Percentiles rank a stretch among this genome's conserved stretches.
Evolutionary conservation across 2,329 filamentous ascomycete genomes (phyloP).

Genomic region (Sporothrix pallida): DNA sequence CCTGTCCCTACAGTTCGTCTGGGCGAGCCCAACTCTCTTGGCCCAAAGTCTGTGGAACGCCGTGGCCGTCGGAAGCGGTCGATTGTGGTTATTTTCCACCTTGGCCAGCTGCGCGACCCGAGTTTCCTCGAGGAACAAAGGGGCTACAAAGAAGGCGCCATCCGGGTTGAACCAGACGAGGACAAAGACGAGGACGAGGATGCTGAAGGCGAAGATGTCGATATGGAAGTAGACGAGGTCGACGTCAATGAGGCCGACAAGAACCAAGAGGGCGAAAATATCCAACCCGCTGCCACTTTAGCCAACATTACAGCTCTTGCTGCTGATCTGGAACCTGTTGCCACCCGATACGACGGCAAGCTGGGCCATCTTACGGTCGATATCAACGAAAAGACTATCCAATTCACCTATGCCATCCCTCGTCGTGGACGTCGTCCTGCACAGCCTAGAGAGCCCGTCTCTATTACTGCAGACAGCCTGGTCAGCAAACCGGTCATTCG

Average conservation of each 20-base stretch:
- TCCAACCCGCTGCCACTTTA: neutral
- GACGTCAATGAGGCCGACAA: neutral
- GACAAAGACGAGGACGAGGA: conserved; percentile 1
- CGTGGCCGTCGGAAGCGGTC: conserved; percentile 45
- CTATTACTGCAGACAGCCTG: conserved; percentile 39
- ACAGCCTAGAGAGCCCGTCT: conserved; percentile 38
- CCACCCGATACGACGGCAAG: conserved; percentile 36
- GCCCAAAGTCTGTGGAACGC: conserved; percentile 39
- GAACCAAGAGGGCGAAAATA: neutral
- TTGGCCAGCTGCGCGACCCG: conserved; percentile 40
- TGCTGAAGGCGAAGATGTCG: neutral
- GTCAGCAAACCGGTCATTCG: conserved; percentile 38
- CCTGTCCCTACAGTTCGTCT: conserved; percentile 37
- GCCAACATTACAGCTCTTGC: neutral
- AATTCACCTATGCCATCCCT: conserved; percentile 36
- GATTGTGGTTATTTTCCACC: conserved; percentile 43
- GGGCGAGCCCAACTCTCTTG: conserved; percentile 42
- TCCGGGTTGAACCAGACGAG: neutral
- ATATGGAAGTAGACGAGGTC: neutral
- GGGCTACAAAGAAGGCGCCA: conserved; percentile 27
- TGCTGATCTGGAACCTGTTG: neutral
- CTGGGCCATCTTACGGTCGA: conserved; percentile 39
- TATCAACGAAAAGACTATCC: conserved; percentile 31
- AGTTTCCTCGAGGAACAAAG: conserved; percentile 29
- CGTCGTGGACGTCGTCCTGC: conserved; percentile 22